A percentile compares a stretch with the other conserved stretches of the same genome.
Conservation (phyloP, 495 filamentous ascomycete genomes). For the Margaritispora aquatica region DNA sequence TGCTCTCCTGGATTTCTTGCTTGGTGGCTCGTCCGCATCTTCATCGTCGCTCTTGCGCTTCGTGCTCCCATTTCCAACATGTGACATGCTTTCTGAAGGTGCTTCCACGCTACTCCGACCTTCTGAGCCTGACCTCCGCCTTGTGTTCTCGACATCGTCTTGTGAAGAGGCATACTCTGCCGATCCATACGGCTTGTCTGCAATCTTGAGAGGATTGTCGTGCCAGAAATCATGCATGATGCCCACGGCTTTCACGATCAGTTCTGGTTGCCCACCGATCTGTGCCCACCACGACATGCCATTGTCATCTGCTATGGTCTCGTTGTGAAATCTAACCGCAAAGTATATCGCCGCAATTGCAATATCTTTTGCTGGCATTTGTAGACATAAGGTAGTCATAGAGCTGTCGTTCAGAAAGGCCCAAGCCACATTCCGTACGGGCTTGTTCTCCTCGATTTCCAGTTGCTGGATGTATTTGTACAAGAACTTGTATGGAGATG, state of each 20-base stretch:
- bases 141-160: constrained; percentile 20
- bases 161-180: constrained; percentile 10
- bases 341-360: constrained; percentile 84
- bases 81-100: neutral
- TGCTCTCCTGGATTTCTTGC: neutral
- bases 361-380: constrained; percentile 70
- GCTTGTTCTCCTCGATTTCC: constrained; percentile 62
- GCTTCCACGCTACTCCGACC: neutral
- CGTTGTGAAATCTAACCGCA: constrained; percentile 60
- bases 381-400: constrained; percentile 77
- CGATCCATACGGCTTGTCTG: constrained; percentile 20
- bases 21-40: neutral
- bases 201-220: constrained; percentile 46
- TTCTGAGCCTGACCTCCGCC: constrained; percentile 3
- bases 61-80: neutral
- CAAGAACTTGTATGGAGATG: constrained; percentile 75
- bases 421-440: constrained; percentile 78
- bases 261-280: constrained; percentile 52
- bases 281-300: constrained; percentile 87
- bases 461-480: constrained; percentile 70
- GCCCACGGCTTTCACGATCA: constrained; percentile 60
- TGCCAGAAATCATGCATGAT: constrained; percentile 72
- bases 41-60: neutral
- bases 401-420: constrained; percentile 86
- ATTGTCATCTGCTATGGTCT: constrained; percentile 66